A percentile compares a stretch with the other conserved stretches of the same genome.
phyloP scores from a whole-genome alignment of 2,329 filamentous ascomycete genomes.

The Ophiostoma triangulosporum region DNA sequence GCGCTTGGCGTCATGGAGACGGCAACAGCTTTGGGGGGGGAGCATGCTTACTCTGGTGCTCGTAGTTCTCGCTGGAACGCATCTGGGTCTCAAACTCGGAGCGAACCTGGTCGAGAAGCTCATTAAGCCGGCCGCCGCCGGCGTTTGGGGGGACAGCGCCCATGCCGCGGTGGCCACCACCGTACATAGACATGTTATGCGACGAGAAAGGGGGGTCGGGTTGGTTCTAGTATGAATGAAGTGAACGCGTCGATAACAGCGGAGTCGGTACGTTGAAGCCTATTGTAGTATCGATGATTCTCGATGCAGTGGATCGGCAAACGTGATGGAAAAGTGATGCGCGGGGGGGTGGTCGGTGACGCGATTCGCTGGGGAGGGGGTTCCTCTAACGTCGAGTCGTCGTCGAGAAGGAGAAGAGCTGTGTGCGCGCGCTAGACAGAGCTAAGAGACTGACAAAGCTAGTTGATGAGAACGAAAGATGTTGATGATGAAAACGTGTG shows the following conservation, averaged over 20 bases:
- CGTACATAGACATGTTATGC: conserved; percentile 63
- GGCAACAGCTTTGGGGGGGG: background rate
- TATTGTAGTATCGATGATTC: background rate
- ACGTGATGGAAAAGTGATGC: background rate
- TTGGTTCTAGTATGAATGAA: no score
- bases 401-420: background rate
- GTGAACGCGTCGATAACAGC: background rate
- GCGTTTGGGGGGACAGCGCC: conserved; percentile 48
- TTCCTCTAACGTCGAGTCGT: background rate
- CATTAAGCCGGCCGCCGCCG: conserved; percentile 56
- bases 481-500: background rate
- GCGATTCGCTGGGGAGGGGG: background rate
- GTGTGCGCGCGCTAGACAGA: background rate
- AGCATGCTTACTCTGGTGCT: conserved; percentile 68
- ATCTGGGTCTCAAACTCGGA: conserved; percentile 81
- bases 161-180: conserved; percentile 64
- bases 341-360: background rate
- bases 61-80: conserved; percentile 71
- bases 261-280: background rate
- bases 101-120: conserved; percentile 83
- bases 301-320: background rate
- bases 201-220: background rate
- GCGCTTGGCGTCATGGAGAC: background rate
- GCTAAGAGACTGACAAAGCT: background rate
- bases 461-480: background rate